A percentile compares a stretch with the other conserved stretches of the same genome.
Evolutionary conservation across 768 basidiomycete species (phyloP).

Genomic region (Rhizopogon sp.): DNA sequence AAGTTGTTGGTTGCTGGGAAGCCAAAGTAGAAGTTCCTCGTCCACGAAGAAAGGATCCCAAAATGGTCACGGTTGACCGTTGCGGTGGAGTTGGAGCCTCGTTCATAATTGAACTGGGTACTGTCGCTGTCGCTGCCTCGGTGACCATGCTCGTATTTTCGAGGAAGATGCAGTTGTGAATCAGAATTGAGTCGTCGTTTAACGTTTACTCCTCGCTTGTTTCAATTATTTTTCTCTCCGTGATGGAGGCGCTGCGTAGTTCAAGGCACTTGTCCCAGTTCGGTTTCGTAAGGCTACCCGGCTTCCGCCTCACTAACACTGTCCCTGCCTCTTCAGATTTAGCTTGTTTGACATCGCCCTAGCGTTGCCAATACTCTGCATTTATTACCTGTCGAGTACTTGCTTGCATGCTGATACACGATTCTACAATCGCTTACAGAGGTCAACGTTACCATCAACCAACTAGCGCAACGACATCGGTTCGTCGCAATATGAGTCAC

Average conservation of each 20-base stretch:
- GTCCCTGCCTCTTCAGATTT: no score
- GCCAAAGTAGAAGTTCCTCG: conserved; percentile 58
- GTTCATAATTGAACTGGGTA: conserved; percentile 1
- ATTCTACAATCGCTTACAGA: no score
- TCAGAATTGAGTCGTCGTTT: not conserved
- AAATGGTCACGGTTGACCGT: conserved; percentile 51
- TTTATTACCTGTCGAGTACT: no score
- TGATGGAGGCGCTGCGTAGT: conserved; percentile 2
- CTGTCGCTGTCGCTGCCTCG: not conserved
- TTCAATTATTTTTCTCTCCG: not conserved
- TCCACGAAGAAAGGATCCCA: conserved; percentile 67
- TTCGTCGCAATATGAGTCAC: no score
- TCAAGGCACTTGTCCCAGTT: not conserved
- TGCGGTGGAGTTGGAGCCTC: conserved; percentile 23
- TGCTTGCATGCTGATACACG: no score
- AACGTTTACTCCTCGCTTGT: not conserved
- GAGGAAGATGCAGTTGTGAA: not conserved
- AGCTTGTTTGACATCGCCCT: not conserved
- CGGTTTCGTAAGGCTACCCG: not conserved
- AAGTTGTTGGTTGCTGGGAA: conserved; percentile 30
- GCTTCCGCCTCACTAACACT: not conserved
- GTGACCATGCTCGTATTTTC: not conserved
- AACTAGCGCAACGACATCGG: no score
- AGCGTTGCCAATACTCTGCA: not conserved
- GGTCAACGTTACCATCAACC: no score